Evolutionary conservation across 208 protist species (phyloP).

Genomic region (Herpetomonas samuelpessoai): DNA sequence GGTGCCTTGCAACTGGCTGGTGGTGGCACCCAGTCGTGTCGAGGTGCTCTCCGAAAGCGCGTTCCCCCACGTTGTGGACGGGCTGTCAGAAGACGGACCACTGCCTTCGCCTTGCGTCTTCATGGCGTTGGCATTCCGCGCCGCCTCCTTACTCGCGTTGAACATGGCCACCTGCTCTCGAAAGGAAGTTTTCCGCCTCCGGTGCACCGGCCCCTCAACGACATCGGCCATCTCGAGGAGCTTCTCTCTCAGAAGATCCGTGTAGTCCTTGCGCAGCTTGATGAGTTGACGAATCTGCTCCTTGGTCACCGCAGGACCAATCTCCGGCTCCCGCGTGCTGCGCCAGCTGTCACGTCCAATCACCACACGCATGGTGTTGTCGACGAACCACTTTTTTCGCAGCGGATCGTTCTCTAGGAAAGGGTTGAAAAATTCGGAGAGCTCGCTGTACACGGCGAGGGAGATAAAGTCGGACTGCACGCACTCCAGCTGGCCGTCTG

Average conservation of each 20-base stretch:
- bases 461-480: conserved; percentile 31
- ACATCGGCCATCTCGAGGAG: conserved; percentile 30
- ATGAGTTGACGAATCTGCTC: conserved; percentile 25
- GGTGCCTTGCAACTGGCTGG: conserved; percentile 11
- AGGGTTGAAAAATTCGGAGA: conserved; percentile 23
- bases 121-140: neutral
- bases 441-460: conserved; percentile 12
- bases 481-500: conserved; percentile 33
- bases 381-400: conserved; percentile 40
- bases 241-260: conserved; percentile 30
- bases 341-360: conserved; percentile 32
- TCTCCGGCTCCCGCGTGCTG: conserved; percentile 17
- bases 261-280: conserved; percentile 25
- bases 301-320: conserved; percentile 17
- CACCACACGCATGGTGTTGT: conserved; percentile 39
- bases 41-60: neutral
- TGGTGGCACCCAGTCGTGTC: neutral
- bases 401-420: conserved; percentile 27
- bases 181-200: conserved; percentile 4
- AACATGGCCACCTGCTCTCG: conserved; percentile 10
- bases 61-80: neutral
- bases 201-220: conserved; percentile 6
- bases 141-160: conserved; percentile 2
- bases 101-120: neutral
- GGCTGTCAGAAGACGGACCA: neutral